A percentile compares a stretch with the other conserved stretches of the same genome.
These are phyloP conservation scores for Sphaceloma murrayae DNA, from an alignment of 2,329 filamentous ascomycete genomes.

Conservation along the genomic window DNA sequence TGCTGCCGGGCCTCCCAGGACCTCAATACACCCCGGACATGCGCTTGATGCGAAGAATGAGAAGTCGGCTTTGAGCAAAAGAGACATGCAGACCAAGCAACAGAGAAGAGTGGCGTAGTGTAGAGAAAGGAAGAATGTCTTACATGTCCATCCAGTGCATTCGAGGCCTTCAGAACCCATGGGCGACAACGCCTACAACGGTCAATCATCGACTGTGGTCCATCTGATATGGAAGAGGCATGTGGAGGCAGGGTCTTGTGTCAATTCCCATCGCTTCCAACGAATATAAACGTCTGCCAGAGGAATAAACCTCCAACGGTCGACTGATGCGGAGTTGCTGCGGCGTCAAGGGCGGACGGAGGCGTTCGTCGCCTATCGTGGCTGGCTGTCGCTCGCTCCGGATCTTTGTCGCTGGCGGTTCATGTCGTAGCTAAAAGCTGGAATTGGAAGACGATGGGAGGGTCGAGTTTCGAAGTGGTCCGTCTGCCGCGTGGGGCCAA, in stretches of 20 bases:
- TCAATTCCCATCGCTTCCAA: slow-evolving; percentile 5
- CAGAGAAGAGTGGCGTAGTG: background rate
- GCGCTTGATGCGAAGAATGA: background rate
- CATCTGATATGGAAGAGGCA: background rate
- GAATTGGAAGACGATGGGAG: no score
- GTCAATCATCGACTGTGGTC: background rate
- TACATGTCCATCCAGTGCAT: background rate
- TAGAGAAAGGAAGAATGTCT: slow-evolving; percentile 1
- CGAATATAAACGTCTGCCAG: background rate
- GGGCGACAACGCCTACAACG: slow-evolving; percentile 10
- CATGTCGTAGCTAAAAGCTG: no score
- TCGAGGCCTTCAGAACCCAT: no score
- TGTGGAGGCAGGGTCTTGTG: background rate
- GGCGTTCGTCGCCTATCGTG: background rate
- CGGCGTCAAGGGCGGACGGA: slow-evolving; percentile 4
- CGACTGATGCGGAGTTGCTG: slow-evolving; percentile 6
- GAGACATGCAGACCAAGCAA: slow-evolving; percentile 9
- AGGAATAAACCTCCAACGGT: background rate
- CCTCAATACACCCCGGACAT: background rate
- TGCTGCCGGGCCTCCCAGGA: background rate
- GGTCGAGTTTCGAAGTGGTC: no score
- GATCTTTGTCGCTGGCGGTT: no score
- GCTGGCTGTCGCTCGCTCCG: no score
- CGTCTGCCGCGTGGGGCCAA: no score
- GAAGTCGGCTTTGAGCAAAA: background rate